Percentiles rank a stretch among this genome's conserved stretches.
Evolutionary conservation across 768 basidiomycete species (phyloP).

Genomic region (Suillus variegatus): DNA sequence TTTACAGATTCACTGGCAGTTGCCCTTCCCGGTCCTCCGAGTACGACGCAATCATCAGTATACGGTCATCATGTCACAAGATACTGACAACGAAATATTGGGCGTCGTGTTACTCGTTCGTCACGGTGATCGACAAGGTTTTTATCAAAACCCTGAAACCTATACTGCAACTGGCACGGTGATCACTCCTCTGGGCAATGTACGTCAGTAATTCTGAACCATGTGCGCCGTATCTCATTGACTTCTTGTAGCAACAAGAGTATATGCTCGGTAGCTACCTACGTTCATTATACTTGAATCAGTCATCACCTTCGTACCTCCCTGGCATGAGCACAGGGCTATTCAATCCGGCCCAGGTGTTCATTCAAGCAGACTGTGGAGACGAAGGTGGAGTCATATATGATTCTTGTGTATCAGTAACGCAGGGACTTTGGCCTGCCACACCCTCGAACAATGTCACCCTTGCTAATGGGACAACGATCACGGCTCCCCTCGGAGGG

Average conservation of each 20-base stretch:
- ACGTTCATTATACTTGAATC: slow-evolving; percentile 53
- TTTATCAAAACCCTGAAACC: slow-evolving; percentile 62
- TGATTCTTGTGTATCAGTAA: slow-evolving; percentile 64
- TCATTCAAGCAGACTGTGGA: slow-evolving; percentile 64
- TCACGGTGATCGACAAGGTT: slow-evolving; percentile 65
- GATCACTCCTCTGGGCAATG: slow-evolving; percentile 72
- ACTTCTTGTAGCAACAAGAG: slow-evolving; percentile 49
- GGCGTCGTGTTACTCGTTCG: slow-evolving; percentile 59
- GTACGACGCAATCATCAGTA: not conserved
- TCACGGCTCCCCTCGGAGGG: slow-evolving; percentile 61
- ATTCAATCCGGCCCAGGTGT: slow-evolving; percentile 41
- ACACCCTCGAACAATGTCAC: slow-evolving; percentile 47
- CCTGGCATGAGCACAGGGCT: slow-evolving; percentile 36
- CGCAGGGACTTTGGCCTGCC: slow-evolving; percentile 69
- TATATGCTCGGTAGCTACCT: slow-evolving; percentile 55
- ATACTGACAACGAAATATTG: slow-evolving; percentile 38
- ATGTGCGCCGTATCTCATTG: not conserved
- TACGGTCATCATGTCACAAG: slow-evolving; percentile 13
- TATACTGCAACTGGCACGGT: slow-evolving; percentile 57
- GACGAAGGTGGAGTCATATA: slow-evolving; percentile 69
- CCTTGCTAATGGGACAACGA: slow-evolving; percentile 64
- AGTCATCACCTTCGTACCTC: slow-evolving; percentile 55
- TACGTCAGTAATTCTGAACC: slow-evolving; percentile 27
- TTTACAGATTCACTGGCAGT: not conserved
- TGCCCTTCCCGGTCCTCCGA: not conserved